A percentile compares a stretch with the other conserved stretches of the same genome.
These are phyloP conservation scores for Fusarium sp. DNA, from an alignment of 2,329 filamentous ascomycete species.

Conservation along the genomic window DNA sequence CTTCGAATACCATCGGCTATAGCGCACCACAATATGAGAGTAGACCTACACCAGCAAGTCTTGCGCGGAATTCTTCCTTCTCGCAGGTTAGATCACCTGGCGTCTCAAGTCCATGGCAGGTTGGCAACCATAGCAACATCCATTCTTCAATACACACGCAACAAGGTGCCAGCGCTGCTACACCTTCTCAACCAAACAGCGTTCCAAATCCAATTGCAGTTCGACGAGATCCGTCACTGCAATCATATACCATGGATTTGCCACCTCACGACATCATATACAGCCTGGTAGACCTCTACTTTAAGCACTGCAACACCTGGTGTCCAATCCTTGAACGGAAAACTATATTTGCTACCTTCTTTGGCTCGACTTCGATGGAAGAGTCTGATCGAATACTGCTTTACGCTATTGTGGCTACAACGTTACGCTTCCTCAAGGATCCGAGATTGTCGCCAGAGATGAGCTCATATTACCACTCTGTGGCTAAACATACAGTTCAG, in stretches of 20 bases:
- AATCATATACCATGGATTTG: conserved; percentile 63
- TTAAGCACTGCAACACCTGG: conserved; percentile 76
- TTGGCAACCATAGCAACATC: conserved; percentile 47
- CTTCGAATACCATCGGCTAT: conserved; percentile 56
- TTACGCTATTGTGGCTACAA: conserved; percentile 62
- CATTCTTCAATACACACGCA: conserved; percentile 12
- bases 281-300: conserved; percentile 72
- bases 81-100: conserved; percentile 58
- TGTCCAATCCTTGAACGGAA: conserved; percentile 63
- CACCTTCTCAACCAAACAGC: conserved; percentile 3
- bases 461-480: conserved; percentile 57
- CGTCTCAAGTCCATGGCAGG: conserved; percentile 56
- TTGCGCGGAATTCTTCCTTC: conserved; percentile 38
- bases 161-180: conserved; percentile 9
- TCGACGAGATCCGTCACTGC: conserved; percentile 49
- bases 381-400: conserved; percentile 60
- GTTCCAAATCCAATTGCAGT: conserved; percentile 6
- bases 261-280: conserved; percentile 74
- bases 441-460: conserved; percentile 56
- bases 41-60: conserved; percentile 43
- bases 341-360: conserved; percentile 59
- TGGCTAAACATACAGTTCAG: conserved; percentile 59
- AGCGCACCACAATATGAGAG: conserved; percentile 52
- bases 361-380: conserved; percentile 58
- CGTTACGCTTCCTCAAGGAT: conserved; percentile 60